phyloP scores from a whole-genome alignment of 345 rosid species.

The Turritis glabra region DNA sequence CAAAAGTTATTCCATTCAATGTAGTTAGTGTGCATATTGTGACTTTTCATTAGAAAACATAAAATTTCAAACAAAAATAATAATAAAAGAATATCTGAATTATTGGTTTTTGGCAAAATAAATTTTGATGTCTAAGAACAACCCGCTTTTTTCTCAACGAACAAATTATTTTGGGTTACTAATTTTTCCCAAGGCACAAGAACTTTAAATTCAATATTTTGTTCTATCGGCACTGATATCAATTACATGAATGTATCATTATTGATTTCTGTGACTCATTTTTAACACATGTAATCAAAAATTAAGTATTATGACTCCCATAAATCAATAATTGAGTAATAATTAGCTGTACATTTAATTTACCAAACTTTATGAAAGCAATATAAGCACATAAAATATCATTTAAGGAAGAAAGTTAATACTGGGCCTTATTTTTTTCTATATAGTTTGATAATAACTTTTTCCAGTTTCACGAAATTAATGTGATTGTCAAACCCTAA shows the following conservation, averaged over 20 bases:
- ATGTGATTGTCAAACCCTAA: background rate
- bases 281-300: background rate
- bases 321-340: conserved; percentile 2
- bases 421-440: conserved; percentile 4
- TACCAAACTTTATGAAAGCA: conserved; percentile 9
- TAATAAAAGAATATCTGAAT: background rate
- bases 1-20: background rate
- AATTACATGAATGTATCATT: background rate
- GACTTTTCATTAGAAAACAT: background rate
- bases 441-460: conserved; percentile 7
- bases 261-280: conserved; percentile 2
- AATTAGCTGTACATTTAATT: conserved; percentile 19
- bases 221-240: background rate
- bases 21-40: background rate
- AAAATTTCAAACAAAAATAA: background rate
- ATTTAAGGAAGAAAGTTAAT: conserved; percentile 17
- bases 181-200: background rate
- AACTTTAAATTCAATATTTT: background rate
- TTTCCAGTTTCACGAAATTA: conserved; percentile 1
- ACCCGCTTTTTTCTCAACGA: background rate
- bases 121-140: background rate
- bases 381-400: conserved; percentile 5
- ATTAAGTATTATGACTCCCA: background rate
- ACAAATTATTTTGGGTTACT: background rate
- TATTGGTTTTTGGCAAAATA: background rate